phyloP scores from a whole-genome alignment of 225 moss, liverwort and hornwort species.

The Neckera pumila region DNA sequence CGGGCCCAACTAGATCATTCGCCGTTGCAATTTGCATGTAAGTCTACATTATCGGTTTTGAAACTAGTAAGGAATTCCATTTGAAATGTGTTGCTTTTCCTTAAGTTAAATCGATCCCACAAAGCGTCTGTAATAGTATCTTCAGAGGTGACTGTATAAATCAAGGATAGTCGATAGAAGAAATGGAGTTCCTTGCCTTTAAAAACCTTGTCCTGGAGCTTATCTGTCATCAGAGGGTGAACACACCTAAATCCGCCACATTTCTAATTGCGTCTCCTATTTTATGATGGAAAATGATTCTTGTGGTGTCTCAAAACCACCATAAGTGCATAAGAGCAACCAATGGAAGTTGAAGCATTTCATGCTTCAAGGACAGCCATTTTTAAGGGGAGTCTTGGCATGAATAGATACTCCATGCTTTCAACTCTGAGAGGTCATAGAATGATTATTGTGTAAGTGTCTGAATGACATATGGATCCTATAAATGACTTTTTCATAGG shows the following conservation, averaged over 20 bases:
- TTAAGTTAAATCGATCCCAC: no score
- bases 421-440: no score
- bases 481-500: no score
- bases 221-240: no score
- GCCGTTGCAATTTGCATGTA: background rate
- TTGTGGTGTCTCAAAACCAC: background rate
- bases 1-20: background rate
- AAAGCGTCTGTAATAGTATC: background rate
- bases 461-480: no score
- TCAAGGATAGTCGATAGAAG: background rate
- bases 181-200: background rate
- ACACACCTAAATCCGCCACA: background rate
- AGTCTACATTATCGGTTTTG: background rate
- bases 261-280: background rate
- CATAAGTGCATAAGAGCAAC: background rate
- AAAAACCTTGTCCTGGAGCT: background rate
- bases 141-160: background rate
- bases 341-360: background rate
- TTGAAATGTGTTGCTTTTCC: no score
- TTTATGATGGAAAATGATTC: background rate
- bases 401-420: no score
- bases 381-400: no score
- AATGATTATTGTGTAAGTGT: no score
- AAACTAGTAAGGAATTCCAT: background rate
- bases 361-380: no score